Evolutionary conservation across 2,329 filamentous ascomycete species (phyloP).

Genomic region (Didymella glomerata): DNA sequence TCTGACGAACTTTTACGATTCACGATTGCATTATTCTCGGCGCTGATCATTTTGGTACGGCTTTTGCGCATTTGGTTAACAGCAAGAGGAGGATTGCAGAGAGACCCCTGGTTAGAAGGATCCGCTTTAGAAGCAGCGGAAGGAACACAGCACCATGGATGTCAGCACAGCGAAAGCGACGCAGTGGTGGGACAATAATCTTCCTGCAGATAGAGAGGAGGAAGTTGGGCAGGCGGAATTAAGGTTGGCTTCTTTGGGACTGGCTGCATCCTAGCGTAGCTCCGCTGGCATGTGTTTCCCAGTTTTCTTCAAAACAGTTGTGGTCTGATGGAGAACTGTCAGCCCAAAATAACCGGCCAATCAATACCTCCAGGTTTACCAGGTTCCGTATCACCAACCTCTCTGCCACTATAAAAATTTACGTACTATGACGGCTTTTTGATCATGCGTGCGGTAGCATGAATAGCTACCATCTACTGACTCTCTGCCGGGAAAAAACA

Average conservation of each 20-base stretch:
- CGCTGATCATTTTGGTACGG: conserved; percentile 17
- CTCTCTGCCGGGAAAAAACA: neutral
- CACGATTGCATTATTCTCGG: conserved; percentile 23
- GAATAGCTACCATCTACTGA: neutral
- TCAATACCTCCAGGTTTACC: neutral
- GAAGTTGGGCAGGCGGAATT: conserved; percentile 3
- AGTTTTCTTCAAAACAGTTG: conserved; percentile 6
- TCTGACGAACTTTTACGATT: conserved; percentile 25
- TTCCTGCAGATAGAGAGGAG: neutral
- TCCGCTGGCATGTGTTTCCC: conserved; percentile 7
- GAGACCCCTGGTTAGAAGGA: neutral
- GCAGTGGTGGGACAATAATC: neutral
- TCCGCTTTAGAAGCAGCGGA: neutral
- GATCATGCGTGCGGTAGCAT: conserved; percentile 8
- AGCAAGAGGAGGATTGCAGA: conserved; percentile 12
- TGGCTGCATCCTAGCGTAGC: conserved; percentile 5
- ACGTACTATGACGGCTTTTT: conserved; percentile 4
- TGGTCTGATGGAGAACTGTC: conserved; percentile 11
- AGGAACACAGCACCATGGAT: neutral
- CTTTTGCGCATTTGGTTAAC: conserved; percentile 7
- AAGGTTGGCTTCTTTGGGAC: neutral
- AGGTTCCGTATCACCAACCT: conserved; percentile 2
- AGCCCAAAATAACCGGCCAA: conserved; percentile 16
- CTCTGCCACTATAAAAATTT: conserved; percentile 2
- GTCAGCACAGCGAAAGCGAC: neutral